Evolutionary conservation across 148 eudicot species (phyloP).

Genomic region (Cornus controversa): DNA sequence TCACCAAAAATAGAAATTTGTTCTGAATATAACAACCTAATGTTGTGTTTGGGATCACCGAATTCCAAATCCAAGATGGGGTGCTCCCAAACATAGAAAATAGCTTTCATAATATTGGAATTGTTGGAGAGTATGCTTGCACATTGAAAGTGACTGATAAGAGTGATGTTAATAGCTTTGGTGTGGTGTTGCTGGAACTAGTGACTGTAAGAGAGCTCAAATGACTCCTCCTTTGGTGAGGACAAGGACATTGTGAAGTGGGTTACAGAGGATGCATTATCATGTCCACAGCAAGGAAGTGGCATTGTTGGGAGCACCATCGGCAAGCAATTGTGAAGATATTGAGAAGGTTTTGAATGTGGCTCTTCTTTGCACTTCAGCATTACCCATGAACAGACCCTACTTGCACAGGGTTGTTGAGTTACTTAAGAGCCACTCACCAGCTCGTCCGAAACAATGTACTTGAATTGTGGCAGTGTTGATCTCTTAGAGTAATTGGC

Average conservation of each 20-base stretch:
- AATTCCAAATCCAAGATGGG: no score
- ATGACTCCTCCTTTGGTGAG: slow-evolving; percentile 55
- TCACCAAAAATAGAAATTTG: no score
- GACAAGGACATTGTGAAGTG: slow-evolving; percentile 66
- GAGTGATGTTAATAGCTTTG: slow-evolving; percentile 79
- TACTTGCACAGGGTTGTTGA: slow-evolving; percentile 58
- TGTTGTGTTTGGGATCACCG: no score
- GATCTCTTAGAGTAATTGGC: background rate
- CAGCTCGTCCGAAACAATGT: slow-evolving; percentile 11
- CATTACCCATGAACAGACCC: slow-evolving; percentile 45
- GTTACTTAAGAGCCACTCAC: slow-evolving; percentile 23
- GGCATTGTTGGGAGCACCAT: slow-evolving; percentile 2
- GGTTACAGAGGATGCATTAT: slow-evolving; percentile 38
- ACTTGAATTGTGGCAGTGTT: background rate
- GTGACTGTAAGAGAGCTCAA: slow-evolving; percentile 66
- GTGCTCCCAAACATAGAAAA: no score
- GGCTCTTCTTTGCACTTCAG: slow-evolving; percentile 46
- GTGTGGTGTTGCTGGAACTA: slow-evolving; percentile 67
- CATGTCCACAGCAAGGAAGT: slow-evolving; percentile 6
- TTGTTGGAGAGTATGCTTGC: slow-evolving; percentile 60
- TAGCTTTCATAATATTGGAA: no score
- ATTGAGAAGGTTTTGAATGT: slow-evolving; percentile 36
- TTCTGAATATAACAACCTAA: no score
- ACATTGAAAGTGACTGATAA: slow-evolving; percentile 72
- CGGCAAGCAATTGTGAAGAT: slow-evolving; percentile 26